A percentile compares a stretch with the other conserved stretches of the same genome.
Evolutionary conservation across 2,329 filamentous ascomycete species (phyloP).

Genomic region (Phyllosticta citriasiana): DNA sequence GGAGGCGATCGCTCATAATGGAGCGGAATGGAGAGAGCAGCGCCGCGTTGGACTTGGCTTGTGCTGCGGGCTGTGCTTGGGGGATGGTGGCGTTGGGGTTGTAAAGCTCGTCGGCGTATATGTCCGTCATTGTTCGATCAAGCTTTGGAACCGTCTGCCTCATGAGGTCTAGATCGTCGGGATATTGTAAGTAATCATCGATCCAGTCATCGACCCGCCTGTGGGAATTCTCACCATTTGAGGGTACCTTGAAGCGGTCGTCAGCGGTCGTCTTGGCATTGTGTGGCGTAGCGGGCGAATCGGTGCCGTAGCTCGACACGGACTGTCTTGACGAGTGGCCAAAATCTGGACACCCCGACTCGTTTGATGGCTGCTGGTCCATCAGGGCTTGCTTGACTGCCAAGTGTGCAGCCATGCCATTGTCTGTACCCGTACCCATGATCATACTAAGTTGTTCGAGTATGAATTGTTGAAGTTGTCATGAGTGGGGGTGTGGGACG

Average conservation of each 20-base stretch:
- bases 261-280: conserved; percentile 44
- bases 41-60: conserved; percentile 38
- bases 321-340: conserved; percentile 46
- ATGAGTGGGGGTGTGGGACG: conserved; percentile 45
- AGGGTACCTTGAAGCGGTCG: conserved; percentile 40
- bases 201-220: conserved; percentile 37
- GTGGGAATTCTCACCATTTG: conserved; percentile 43
- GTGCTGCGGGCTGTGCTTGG: conserved; percentile 31
- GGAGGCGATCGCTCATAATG: conserved; percentile 64
- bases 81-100: conserved; percentile 57
- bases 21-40: conserved; percentile 43
- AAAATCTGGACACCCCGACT: conserved; percentile 38
- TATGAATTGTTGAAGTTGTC: conserved; percentile 38
- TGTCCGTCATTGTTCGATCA: conserved; percentile 75
- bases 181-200: conserved; percentile 58
- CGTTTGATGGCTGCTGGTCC: conserved; percentile 34
- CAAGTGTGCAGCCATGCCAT: conserved; percentile 41
- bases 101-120: conserved; percentile 77
- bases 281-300: conserved; percentile 53
- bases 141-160: conserved; percentile 55
- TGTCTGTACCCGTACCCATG: conserved; percentile 26
- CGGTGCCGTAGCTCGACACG: conserved; percentile 50
- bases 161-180: conserved; percentile 44
- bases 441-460: conserved; percentile 31
- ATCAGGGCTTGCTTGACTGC: conserved; percentile 51